These are phyloP conservation scores for Primulina eburnea DNA, from an alignment of 257 asterid genomes.

Conservation along the genomic window DNA sequence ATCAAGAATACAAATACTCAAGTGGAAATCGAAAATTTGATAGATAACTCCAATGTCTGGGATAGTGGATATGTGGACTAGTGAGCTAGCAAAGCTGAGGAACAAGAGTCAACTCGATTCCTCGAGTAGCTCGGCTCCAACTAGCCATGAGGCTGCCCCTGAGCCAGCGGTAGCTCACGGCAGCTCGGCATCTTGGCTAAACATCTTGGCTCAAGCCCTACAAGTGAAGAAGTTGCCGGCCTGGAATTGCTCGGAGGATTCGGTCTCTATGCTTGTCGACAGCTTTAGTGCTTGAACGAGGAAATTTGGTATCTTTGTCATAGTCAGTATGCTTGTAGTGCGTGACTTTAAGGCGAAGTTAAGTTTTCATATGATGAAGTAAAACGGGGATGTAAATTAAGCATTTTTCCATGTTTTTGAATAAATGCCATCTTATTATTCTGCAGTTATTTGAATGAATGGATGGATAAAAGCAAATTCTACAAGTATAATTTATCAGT, in stretches of 20 bases:
- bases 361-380: too few species aligned
- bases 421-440: not conserved
- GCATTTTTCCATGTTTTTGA: not conserved
- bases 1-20: not conserved
- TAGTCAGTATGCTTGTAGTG: not conserved
- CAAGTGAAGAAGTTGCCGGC: conserved; percentile 25
- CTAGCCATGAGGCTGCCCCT: conserved; percentile 12
- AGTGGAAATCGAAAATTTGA: not conserved
- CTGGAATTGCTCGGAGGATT: conserved; percentile 40
- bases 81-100: conserved; percentile 41
- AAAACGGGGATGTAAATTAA: not conserved
- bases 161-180: not conserved
- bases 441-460: not conserved
- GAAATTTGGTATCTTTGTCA: not conserved
- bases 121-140: conserved; percentile 20
- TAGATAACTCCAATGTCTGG: conserved; percentile 38
- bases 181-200: conserved; percentile 20
- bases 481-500: too few species aligned
- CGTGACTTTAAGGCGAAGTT: not conserved
- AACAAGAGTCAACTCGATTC: conserved; percentile 25
- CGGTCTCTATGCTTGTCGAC: conserved; percentile 43
- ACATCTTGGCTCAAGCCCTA: conserved; percentile 26
- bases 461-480: not conserved
- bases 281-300: conserved; percentile 35
- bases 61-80: conserved; percentile 51